These are phyloP conservation scores for Amanita jacksonii DNA, from an alignment of 768 basidiomycete species.

Conservation along the genomic window DNA sequence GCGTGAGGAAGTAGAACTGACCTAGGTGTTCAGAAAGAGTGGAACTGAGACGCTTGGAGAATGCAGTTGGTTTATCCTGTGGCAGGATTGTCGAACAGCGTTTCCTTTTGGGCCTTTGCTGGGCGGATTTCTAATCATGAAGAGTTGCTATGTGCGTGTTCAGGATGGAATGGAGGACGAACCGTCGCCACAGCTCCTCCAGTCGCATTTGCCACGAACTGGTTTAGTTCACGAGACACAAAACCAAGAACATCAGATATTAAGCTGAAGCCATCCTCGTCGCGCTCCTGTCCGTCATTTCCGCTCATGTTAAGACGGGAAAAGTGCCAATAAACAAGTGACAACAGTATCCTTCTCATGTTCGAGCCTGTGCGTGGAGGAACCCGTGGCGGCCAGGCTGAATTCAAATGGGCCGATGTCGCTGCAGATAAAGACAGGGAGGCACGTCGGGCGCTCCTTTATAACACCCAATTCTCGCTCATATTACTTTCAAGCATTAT, in stretches of 20 bases:
- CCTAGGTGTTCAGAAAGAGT: background rate
- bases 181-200: slow-evolving; percentile 26
- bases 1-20: background rate
- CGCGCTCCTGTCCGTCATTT: slow-evolving; percentile 7
- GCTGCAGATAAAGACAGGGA: slow-evolving; percentile 91
- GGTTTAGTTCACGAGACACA: slow-evolving; percentile 61
- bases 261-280: slow-evolving; percentile 27
- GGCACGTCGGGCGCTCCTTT: slow-evolving; percentile 31
- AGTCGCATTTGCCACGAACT: slow-evolving; percentile 61
- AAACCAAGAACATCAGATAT: slow-evolving; percentile 59
- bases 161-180: background rate
- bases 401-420: slow-evolving; percentile 88
- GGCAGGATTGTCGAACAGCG: no score
- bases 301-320: background rate
- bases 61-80: no score
- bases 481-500: slow-evolving; percentile 56
- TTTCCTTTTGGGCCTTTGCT: background rate
- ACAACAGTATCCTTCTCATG: slow-evolving; percentile 29
- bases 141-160: background rate
- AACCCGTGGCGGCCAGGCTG: slow-evolving; percentile 85
- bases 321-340: background rate
- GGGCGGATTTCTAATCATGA: background rate
- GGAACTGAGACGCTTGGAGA: background rate
- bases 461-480: no score
- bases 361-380: slow-evolving; percentile 83